phyloP scores from a whole-genome alignment of 805 yeast species.

The Candida methanosorbosa region DNA sequence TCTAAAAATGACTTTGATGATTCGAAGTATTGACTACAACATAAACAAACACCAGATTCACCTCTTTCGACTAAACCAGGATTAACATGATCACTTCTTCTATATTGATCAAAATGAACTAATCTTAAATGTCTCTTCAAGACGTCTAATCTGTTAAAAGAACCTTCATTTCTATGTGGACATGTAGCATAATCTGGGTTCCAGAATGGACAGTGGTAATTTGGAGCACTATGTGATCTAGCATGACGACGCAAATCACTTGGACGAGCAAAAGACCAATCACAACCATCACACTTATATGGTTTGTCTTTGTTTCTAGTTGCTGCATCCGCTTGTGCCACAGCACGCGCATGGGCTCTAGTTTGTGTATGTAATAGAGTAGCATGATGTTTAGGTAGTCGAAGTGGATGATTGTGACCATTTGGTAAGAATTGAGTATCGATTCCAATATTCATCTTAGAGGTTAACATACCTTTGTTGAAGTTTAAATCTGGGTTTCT shows the following conservation, averaged over 20 bases:
- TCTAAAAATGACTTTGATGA: constrained; percentile 49
- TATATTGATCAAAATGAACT: constrained; percentile 55
- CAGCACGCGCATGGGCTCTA: too few relatives aligned
- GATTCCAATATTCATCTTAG: too few relatives aligned
- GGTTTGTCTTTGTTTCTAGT: constrained; percentile 17
- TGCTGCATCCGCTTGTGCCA: too few relatives aligned
- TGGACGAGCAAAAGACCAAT: constrained; percentile 63
- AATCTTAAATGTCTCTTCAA: constrained; percentile 62
- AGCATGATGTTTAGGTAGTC: too few relatives aligned
- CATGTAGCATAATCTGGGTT: constrained; percentile 52
- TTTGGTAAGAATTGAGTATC: too few relatives aligned
- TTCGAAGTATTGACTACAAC: constrained; percentile 51
- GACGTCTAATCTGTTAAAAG: constrained; percentile 67
- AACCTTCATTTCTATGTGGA: constrained; percentile 64
- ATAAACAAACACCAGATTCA: constrained; percentile 62
- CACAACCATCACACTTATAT: constrained; percentile 38
- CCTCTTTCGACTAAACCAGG: constrained; percentile 24
- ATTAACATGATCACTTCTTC: constrained; percentile 6
- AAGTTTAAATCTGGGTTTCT: too few relatives aligned
- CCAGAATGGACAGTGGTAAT: constrained; percentile 70
- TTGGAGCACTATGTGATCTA: constrained; percentile 58
- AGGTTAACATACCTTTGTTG: too few relatives aligned
- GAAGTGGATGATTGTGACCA: too few relatives aligned
- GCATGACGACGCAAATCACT: constrained; percentile 63
- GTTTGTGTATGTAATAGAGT: too few relatives aligned